Base-by-base conservation (phyloP, 495 filamentous ascomycete species). In the Aspergillus ellipticus region DNA sequence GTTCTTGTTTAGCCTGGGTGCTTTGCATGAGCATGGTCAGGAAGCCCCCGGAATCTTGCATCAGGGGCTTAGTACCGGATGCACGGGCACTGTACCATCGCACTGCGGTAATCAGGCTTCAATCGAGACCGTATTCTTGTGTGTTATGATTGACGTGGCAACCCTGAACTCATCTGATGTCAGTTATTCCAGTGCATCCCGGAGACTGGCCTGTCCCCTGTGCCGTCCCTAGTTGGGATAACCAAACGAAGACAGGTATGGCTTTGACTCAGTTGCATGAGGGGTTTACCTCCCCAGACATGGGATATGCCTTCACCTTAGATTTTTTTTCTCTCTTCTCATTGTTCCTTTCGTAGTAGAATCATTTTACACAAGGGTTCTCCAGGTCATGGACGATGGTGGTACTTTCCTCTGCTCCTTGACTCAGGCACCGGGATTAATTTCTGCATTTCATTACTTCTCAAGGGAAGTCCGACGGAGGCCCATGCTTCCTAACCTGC, bases 91-190 rank as follows among this genome's bases (percentile, higher is more conserved):
- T 39, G 42, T 42, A 45, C 51, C 53, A 57, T 57, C 56, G 54
- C 56, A 54, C 7, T 46, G 53, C 48, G 53, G 55, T 37, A 55
- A 48, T 45, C 47, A 45, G 42, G 48, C 21, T 47, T 41, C 50
- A 42, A 48, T 28, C 26, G 16, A 15, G 50, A 21, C 17, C 17
- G 39, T 42, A 20, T 41, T 19, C 21, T 42, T 43, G 53, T 56
- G 49, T 35, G 52, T 15, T 26, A 16, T 49, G 46, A 49, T 66
- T 70, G 67, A 70, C 67, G 67, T 68, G 67, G 67, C 67, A 67
- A 8, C 11, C 22, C 9, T 15, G 49, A 46, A 10, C 48, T 28
- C 33, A 48, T 28, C 49, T 51, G 48, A 50, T 42, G 24, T 42
- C 37, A 45, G 22, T 19, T n/a, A 11, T 3, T 35, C 26, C 6